These are phyloP conservation scores for Nigrospora oryzae DNA, from an alignment of 2,329 filamentous ascomycete genomes.

Conservation along the genomic window DNA sequence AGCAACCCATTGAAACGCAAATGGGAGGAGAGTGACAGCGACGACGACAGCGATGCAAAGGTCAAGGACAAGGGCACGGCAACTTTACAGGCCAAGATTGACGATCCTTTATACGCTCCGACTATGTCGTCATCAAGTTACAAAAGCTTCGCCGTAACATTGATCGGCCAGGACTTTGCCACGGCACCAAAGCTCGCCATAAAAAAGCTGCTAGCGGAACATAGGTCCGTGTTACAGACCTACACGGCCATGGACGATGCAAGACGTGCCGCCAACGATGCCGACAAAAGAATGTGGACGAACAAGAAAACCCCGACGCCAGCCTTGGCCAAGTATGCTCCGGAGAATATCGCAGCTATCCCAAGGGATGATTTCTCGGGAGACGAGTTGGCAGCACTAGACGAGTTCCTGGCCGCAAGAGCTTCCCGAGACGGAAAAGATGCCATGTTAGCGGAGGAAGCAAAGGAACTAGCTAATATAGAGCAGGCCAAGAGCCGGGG, in stretches of 20 bases:
- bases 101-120: constrained; percentile 2
- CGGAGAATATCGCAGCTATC: constrained; percentile 8
- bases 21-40: constrained; percentile 15
- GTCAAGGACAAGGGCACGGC: constrained; percentile 2
- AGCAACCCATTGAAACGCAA: constrained; percentile 31
- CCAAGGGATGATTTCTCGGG: constrained; percentile 7
- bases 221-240: constrained; percentile 23
- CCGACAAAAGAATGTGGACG: constrained; percentile 7
- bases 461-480: constrained; percentile 27
- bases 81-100: constrained; percentile 10
- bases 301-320: constrained; percentile 20
- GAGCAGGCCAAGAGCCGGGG: constrained; percentile 34
- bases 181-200: constrained; percentile 16
- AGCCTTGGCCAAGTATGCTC: constrained; percentile 6
- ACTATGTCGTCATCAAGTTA: constrained; percentile 7
- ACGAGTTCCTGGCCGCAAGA: constrained; percentile 30
- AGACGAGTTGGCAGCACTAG: constrained; percentile 20
- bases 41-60: constrained; percentile 4
- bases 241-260: constrained; percentile 23
- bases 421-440: constrained; percentile 17
- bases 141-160: constrained; percentile 7
- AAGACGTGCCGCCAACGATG: constrained; percentile 7
- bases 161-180: constrained; percentile 28
- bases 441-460: constrained; percentile 13
- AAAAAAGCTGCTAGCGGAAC: constrained; percentile 12